These are phyloP conservation scores for Phaffia rhodozyma DNA, from an alignment of 1,284 basidiomycete species.

Conservation along the genomic window DNA sequence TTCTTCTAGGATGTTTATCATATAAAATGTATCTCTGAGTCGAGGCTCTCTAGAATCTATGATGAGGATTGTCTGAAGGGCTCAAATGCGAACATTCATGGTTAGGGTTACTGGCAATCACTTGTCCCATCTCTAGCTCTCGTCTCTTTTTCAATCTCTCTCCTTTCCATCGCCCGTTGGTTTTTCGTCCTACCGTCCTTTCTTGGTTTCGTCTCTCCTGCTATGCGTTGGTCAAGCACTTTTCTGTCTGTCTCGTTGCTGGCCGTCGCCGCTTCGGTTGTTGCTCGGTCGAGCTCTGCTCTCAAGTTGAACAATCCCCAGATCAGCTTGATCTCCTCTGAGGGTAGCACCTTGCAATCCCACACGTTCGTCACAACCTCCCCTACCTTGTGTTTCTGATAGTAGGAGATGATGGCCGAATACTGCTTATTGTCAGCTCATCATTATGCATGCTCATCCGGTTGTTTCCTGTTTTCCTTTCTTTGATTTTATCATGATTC, in stretches of 20 bases:
- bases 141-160: no score
- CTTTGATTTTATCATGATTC: background rate
- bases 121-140: no score
- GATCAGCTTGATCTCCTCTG: slow-evolving; percentile 8
- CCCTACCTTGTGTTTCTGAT: background rate
- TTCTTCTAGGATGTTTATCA: background rate
- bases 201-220: no score
- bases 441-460: background rate
- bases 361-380: background rate
- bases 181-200: no score
- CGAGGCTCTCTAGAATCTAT: no score
- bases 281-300: background rate
- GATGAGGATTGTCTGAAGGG: no score
- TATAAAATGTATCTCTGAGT: no score
- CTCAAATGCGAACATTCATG: no score
- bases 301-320: slow-evolving; percentile 1
- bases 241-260: no score
- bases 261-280: background rate
- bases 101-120: no score
- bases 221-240: no score
- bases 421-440: background rate
- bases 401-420: background rate
- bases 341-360: slow-evolving; percentile 11
- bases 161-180: no score
- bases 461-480: background rate